A percentile compares a stretch with the other conserved stretches of the same genome.
These are phyloP conservation scores for Nakaseomyces bracarensis DNA, from an alignment of 1,139 yeast genomes.

Conservation along the genomic window DNA sequence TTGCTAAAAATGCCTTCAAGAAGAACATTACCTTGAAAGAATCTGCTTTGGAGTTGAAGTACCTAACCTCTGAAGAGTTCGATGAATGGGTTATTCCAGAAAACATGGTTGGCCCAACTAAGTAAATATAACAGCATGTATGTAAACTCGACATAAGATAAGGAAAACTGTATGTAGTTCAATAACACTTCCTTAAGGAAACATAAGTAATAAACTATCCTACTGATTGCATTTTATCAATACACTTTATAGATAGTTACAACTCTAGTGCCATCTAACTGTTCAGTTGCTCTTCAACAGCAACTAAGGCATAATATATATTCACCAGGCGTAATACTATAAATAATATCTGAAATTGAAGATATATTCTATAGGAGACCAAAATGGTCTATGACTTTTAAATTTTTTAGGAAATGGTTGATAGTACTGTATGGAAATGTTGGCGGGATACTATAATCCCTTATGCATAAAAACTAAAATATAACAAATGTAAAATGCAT, in stretches of 20 bases:
- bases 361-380: too few species aligned
- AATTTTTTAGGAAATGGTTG: too few species aligned
- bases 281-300: too few species aligned
- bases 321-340: background rate
- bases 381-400: too few species aligned
- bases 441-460: background rate
- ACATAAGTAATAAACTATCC: too few species aligned
- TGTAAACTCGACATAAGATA: background rate
- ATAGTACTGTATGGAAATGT: too few species aligned
- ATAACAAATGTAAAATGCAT: background rate
- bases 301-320: too few species aligned
- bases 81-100: slow-evolving; percentile 98
- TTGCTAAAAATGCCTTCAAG: slow-evolving; percentile 97
- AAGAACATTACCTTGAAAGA: slow-evolving; percentile 93
- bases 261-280: too few species aligned
- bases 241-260: too few species aligned
- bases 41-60: slow-evolving; percentile 85
- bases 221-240: too few species aligned
- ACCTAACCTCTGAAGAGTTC: slow-evolving; percentile 73
- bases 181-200: too few species aligned
- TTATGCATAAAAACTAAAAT: background rate
- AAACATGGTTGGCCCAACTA: slow-evolving; percentile 90
- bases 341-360: background rate
- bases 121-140: slow-evolving; percentile 2
- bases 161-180: too few species aligned